phyloP scores from a whole-genome alignment of 2,329 filamentous ascomycete genomes.

The Capronia americana region DNA sequence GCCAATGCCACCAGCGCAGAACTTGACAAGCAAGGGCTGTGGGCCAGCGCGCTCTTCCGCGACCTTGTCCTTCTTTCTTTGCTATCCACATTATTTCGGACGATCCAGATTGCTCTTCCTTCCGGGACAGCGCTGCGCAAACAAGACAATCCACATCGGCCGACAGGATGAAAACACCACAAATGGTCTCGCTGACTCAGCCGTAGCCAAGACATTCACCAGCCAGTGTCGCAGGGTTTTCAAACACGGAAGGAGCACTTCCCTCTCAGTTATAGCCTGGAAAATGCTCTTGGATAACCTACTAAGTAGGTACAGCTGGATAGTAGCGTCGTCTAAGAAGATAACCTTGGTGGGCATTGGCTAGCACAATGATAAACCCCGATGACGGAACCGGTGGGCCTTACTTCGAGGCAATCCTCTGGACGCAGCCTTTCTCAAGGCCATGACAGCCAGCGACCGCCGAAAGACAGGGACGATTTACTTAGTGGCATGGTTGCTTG shows the following conservation, averaged over 20 bases:
- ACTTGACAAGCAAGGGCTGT: no score
- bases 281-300: not conserved
- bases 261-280: not conserved
- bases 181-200: not conserved
- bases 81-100: no score
- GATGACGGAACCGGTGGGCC: not conserved
- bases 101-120: no score
- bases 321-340: not conserved
- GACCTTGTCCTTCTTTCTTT: no score
- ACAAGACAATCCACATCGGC: no score
- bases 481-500: not conserved
- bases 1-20: not conserved
- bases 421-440: not conserved
- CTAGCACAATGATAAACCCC: not conserved
- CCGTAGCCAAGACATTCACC: not conserved
- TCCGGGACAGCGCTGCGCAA: no score
- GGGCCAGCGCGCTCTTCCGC: no score
- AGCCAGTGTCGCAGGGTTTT: not conserved
- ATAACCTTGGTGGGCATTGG: not conserved
- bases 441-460: not conserved
- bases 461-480: not conserved
- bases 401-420: not conserved
- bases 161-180: not conserved
- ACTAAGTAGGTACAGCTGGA: not conserved
- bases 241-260: not conserved